phyloP scores from a whole-genome alignment of 768 basidiomycete species.

The Coprinopsis strossmayeri region DNA sequence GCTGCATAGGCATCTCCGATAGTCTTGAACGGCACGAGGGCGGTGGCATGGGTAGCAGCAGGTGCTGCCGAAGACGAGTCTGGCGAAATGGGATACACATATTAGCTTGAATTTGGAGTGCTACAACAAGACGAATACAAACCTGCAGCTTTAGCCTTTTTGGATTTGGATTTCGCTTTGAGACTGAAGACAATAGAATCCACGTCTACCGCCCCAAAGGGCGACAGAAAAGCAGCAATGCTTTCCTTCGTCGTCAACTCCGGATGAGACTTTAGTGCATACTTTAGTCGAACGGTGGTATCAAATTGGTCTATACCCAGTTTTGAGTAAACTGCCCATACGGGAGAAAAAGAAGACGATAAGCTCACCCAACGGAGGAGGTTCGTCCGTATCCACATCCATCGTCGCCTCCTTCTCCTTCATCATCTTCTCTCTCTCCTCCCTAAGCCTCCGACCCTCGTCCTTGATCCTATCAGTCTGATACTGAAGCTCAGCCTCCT shows the following conservation, averaged over 20 bases:
- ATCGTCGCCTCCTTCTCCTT: slow-evolving; percentile 31
- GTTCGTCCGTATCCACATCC: slow-evolving; percentile 28
- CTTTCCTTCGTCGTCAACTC: slow-evolving; percentile 44
- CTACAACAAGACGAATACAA: neutral
- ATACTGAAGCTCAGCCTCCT: slow-evolving; percentile 44
- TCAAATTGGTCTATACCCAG: slow-evolving; percentile 61
- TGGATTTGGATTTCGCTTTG: slow-evolving; percentile 37
- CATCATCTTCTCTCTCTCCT: slow-evolving; percentile 56
- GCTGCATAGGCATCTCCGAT: slow-evolving; percentile 74
- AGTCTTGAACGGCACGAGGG: slow-evolving; percentile 70
- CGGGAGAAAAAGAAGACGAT: neutral
- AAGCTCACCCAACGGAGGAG: slow-evolving; percentile 49
- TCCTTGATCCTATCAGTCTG: slow-evolving; percentile 73
- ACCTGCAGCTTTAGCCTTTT: slow-evolving; percentile 1
- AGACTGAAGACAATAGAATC: slow-evolving; percentile 63
- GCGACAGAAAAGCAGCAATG: slow-evolving; percentile 44
- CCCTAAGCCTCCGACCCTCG: slow-evolving; percentile 60
- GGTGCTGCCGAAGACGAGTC: slow-evolving; percentile 48
- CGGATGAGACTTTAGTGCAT: slow-evolving; percentile 50
- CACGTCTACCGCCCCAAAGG: slow-evolving; percentile 59
- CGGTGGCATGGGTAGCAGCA: slow-evolving; percentile 63
- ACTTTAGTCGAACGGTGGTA: slow-evolving; percentile 73
- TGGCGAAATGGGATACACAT: slow-evolving; percentile 26
- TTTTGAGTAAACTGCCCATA: no score
- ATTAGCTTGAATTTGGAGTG: neutral